Percentiles rank a stretch among this genome's conserved stretches.
Evolutionary conservation across 495 filamentous ascomycete genomes (phyloP).

Genomic region (Glonium stellatum): DNA sequence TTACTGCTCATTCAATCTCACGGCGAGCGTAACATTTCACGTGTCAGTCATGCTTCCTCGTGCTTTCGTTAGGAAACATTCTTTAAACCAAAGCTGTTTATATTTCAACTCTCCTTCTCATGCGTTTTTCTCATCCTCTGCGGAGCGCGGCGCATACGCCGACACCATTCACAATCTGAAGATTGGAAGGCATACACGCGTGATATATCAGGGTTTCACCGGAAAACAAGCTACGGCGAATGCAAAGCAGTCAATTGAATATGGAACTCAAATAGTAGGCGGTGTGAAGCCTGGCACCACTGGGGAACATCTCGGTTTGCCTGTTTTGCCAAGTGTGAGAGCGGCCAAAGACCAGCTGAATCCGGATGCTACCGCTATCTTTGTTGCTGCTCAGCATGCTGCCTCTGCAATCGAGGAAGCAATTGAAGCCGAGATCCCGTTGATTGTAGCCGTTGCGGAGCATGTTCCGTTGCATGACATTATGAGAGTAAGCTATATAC

Average conservation of each 20-base stretch:
- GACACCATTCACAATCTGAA: conserved; percentile 70
- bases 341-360: conserved; percentile 66
- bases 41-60: neutral
- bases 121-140: conserved; percentile 42
- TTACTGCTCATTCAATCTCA: neutral
- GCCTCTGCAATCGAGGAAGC: conserved; percentile 77
- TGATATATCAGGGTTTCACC: conserved; percentile 88
- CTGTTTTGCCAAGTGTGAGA: conserved; percentile 66
- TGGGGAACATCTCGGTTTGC: conserved; percentile 73
- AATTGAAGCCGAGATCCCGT: conserved; percentile 78
- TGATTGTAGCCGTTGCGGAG: conserved; percentile 85
- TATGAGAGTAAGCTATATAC: conserved; percentile 51
- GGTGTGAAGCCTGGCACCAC: conserved; percentile 73
- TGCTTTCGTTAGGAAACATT: neutral
- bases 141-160: conserved; percentile 40
- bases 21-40: neutral
- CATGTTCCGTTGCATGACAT: conserved; percentile 87
- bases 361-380: conserved; percentile 80
- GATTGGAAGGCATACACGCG: conserved; percentile 69
- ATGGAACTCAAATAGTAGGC: conserved; percentile 83
- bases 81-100: neutral
- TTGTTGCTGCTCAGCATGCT: conserved; percentile 74
- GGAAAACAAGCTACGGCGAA: conserved; percentile 72
- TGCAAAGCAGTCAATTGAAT: conserved; percentile 72
- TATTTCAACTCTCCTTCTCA: neutral